phyloP scores from a whole-genome alignment of 179 eudicot genomes.

The Carnegiea gigantea region DNA sequence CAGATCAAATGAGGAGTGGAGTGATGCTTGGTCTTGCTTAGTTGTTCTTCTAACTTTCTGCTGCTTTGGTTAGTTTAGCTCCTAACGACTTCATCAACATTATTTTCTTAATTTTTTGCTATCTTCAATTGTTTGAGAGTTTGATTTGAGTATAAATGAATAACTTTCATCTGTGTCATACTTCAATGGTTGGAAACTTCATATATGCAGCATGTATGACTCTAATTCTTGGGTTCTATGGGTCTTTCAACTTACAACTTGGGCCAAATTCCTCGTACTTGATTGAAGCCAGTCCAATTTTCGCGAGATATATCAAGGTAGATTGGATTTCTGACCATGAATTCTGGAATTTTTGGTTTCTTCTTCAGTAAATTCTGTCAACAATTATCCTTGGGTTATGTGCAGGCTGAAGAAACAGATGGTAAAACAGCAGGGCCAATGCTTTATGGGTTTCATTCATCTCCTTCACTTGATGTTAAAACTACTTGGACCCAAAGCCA shows the following conservation, averaged over 20 bases:
- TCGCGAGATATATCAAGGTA: conserved; percentile 70
- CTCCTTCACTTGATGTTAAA: conserved; percentile 53
- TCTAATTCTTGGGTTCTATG: conserved; percentile 66
- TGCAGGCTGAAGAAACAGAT: conserved; percentile 51
- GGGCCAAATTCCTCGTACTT: conserved; percentile 68
- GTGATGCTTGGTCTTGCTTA: conserved; percentile 49
- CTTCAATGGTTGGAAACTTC: not conserved
- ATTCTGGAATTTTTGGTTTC: not conserved
- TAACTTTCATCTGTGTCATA: not conserved
- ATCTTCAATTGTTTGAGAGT: no score
- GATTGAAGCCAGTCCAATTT: conserved; percentile 51
- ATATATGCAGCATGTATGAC: conserved; percentile 53
- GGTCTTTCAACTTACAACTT: conserved; percentile 46
- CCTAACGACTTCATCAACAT: not conserved
- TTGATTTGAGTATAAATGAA: no score
- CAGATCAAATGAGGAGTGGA: conserved; percentile 24
- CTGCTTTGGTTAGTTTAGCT: conserved; percentile 46
- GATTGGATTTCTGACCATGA: conserved; percentile 4
- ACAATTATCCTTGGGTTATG: not conserved
- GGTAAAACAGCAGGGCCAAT: conserved; percentile 40
- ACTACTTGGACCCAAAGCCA: conserved; percentile 53
- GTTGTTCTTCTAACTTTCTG: conserved; percentile 50
- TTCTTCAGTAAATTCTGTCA: not conserved
- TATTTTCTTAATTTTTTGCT: no score
- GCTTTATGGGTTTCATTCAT: conserved; percentile 60